Base-by-base conservation (phyloP, 352 stramenopile genomes). In the Globisporangium canariense region DNA sequence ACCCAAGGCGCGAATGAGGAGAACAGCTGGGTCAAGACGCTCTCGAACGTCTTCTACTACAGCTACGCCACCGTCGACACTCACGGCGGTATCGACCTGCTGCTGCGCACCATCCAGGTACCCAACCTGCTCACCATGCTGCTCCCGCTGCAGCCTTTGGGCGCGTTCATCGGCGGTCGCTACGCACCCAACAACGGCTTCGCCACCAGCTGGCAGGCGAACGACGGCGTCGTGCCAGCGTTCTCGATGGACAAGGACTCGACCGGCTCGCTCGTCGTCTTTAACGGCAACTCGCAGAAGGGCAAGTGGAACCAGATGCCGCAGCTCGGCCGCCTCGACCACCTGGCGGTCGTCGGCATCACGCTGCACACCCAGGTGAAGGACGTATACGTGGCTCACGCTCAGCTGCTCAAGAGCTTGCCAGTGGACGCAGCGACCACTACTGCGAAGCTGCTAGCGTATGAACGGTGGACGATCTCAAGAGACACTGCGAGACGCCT, bases 11-110 rank as follows among this genome's bases (percentile, higher is more conserved):
- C 78, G 20, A 72, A 70, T 20, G 78, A 88, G 57, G 78, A 88
- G 47, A 75, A 64, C 13, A 71, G 68, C 45, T 88, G 78, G 76
- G 76, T 87, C 11, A 68, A 69, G 52, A 88, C 77, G 49, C 68
- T 86, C 3, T 61, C 75, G 25, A 68, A 81, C 55, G 69, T 88
- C 13, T 86, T 81, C 67, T 86, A 89, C 70, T 89, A 77, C 56
- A 86, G 75, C 60, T 83, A 80, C 62, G 57, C 65, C 22, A 86
- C 73, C 2, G 50, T 74, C 10, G 75, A 85, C 65, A 83, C 75
- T n/a, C n/a, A n/a, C n/a, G n/a, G n/a, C n/a, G n/a, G n/a, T n/a
- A n/a, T n/a, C 22, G 67, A 86, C 51, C 60, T 74, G 36, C 47
- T 77, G 1, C 54, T 85, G 5, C 73, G 67, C 11, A 75, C 75